A percentile compares a stretch with the other conserved stretches of the same genome.
These are phyloP conservation scores for Suhomyces kilbournensis DNA, from an alignment of 805 yeast species.

Conservation along the genomic window DNA sequence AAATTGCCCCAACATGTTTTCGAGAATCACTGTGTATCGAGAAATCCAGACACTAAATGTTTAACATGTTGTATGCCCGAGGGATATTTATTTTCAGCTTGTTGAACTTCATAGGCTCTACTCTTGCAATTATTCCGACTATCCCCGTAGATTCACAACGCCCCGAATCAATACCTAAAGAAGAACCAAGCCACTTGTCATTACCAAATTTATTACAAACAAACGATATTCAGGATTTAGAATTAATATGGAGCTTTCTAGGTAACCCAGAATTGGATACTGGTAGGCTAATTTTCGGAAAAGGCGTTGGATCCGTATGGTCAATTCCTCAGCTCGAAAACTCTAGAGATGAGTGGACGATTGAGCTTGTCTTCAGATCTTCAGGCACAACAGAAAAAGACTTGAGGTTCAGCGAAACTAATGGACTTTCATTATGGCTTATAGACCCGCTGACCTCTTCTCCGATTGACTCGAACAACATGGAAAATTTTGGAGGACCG, in stretches of 20 bases:
- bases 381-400: constrained; percentile 40
- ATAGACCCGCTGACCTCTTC: constrained; percentile 26
- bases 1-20: background rate
- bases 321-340: constrained; percentile 22
- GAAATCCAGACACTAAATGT: background rate
- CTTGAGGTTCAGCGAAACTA: constrained; percentile 25
- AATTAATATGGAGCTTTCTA: constrained; percentile 25
- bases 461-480: constrained; percentile 13
- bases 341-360: constrained; percentile 45
- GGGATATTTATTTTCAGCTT: background rate
- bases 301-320: constrained; percentile 48
- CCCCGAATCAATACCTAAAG: background rate
- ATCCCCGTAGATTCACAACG: background rate
- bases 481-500: constrained; percentile 53
- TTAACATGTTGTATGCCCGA: background rate
- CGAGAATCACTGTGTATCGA: background rate
- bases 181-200: constrained; percentile 16
- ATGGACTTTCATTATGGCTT: constrained; percentile 62
- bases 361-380: constrained; percentile 64
- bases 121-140: background rate
- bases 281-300: constrained; percentile 46
- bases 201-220: constrained; percentile 35
- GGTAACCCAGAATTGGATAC: constrained; percentile 38
- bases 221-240: constrained; percentile 20
- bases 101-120: background rate